phyloP scores from a whole-genome alignment of 148 eudicot species.

The Rhododendron molle region DNA sequence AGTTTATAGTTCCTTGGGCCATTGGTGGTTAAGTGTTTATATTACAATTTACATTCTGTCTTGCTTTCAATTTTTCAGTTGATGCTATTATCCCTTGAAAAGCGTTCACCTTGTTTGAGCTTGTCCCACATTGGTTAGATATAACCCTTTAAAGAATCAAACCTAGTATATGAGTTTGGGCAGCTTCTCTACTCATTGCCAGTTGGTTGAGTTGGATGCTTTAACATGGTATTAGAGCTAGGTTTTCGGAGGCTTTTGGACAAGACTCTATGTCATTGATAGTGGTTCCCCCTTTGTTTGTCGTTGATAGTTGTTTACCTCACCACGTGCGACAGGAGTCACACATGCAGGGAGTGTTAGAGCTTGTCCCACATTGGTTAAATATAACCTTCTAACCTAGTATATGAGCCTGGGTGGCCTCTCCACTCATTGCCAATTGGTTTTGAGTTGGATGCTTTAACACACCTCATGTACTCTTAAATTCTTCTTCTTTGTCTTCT shows the following conservation, averaged over 20 bases:
- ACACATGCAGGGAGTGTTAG: too few relatives aligned
- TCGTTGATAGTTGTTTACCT: too few relatives aligned
- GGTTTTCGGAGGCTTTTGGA: too few relatives aligned
- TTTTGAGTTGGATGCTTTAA: neutral
- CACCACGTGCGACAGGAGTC: too few relatives aligned
- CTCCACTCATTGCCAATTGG: neutral
- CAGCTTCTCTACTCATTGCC: too few relatives aligned
- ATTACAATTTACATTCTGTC: neutral
- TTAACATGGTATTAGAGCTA: too few relatives aligned
- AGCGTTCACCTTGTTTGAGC: neutral
- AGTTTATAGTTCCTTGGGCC: neutral
- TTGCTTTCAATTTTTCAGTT: neutral
- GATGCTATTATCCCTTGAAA: neutral
- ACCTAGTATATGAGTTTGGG: too few relatives aligned
- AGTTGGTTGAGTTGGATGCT: too few relatives aligned
- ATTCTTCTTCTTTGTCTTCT: neutral
- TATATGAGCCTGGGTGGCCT: neutral
- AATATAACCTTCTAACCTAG: neutral
- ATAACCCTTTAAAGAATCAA: too few relatives aligned
- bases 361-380: neutral
- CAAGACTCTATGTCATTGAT: too few relatives aligned
- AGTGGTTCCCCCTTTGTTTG: too few relatives aligned
- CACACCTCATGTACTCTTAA: neutral
- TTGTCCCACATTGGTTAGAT: too few relatives aligned
- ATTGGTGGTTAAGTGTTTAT: neutral